Evolutionary conservation across 1,284 basidiomycete genomes (phyloP), one percentile per base, ranked within the genome.

Genomic region (Cryptococcus floricola): DNA sequence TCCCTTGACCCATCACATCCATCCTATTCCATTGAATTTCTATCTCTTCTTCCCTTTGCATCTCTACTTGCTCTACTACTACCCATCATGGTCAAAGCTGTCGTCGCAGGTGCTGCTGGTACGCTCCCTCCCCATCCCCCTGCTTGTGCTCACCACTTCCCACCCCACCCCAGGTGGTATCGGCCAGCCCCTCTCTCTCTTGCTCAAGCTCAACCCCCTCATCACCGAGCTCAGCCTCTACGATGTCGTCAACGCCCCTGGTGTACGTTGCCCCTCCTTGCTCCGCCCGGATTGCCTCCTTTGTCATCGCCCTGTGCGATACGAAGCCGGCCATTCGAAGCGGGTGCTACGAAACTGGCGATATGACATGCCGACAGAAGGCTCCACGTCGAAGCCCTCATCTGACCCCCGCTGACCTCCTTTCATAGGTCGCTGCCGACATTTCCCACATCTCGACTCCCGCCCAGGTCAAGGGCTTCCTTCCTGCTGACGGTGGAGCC

Each of bases 101-200:
- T 89, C 71, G 91, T 94, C 67, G 89, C 92, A 69, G 91, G 91
- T 78, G 91, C 91, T 80, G 86, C 90, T 79, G 91, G 90, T 90
- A 66, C 57, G 77, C 73, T 16, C 43, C 67, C 73, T 39, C 48
- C 41, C 31, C 5, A 7, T 1, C 25, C 19, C 41, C 49, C 14
- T 34, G 23, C 44, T 45, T 16, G 38, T 31, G 25, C 45, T 12
- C 25, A 25, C 23, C 25, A 5, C 14, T 16, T 28, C 50, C 55
- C 19, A 51, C 51, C 31, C 5, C 62, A 77, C 51, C 31, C 5
- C 62, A 77, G 76, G 76, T 67, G 76, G 76, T 65, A 93, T 93
- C 73, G 91, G 93, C 73, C 93, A 96, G 80, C 92, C 92, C 58
- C 82, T 97, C 66, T 87, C 91, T 47, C 85, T 97, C 56, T 81